These are phyloP conservation scores for Fusarium bulbicola DNA, from an alignment of 2,329 filamentous ascomycete genomes.

Conservation along the genomic window DNA sequence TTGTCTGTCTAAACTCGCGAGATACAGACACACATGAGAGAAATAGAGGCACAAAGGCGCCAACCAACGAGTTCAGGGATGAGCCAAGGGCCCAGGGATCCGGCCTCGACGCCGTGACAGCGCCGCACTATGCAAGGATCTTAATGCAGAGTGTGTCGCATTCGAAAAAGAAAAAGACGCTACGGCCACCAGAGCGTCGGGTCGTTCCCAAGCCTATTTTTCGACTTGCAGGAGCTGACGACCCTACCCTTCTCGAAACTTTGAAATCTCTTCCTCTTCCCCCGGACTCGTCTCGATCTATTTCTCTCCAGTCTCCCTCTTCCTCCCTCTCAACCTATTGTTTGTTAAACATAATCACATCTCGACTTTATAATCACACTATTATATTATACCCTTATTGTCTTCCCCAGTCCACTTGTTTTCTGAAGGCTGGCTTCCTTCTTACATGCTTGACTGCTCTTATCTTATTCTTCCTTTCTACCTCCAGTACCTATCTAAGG, in stretches of 20 bases:
- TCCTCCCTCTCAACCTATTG: constrained; percentile 17
- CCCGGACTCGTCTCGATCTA: constrained; percentile 28
- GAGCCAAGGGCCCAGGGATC: constrained; percentile 31
- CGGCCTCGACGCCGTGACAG: constrained; percentile 32
- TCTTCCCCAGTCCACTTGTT: constrained; percentile 29
- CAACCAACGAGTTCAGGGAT: constrained; percentile 22
- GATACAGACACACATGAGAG: constrained; percentile 5
- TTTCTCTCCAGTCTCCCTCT: constrained; percentile 22
- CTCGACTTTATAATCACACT: constrained; percentile 13
- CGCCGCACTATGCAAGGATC: constrained; percentile 37
- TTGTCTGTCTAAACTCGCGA: constrained; percentile 9
- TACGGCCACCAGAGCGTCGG: constrained; percentile 42
- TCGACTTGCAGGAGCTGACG: constrained; percentile 32
- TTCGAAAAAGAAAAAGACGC: constrained; percentile 38
- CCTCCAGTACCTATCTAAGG: background rate
- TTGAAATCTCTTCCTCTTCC: constrained; percentile 36
- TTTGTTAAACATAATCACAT: constrained; percentile 20
- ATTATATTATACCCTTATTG: constrained; percentile 19
- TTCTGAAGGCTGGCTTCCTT: constrained; percentile 43
- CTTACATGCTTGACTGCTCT: constrained; percentile 9
- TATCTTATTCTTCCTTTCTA: constrained; percentile 19
- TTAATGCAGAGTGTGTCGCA: constrained; percentile 39
- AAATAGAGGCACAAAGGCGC: constrained; percentile 7
- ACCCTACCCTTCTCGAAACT: constrained; percentile 31
- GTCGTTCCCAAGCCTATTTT: constrained; percentile 34